phyloP scores from a whole-genome alignment of 148 eudicot genomes.

The Rhododendron vialii region DNA sequence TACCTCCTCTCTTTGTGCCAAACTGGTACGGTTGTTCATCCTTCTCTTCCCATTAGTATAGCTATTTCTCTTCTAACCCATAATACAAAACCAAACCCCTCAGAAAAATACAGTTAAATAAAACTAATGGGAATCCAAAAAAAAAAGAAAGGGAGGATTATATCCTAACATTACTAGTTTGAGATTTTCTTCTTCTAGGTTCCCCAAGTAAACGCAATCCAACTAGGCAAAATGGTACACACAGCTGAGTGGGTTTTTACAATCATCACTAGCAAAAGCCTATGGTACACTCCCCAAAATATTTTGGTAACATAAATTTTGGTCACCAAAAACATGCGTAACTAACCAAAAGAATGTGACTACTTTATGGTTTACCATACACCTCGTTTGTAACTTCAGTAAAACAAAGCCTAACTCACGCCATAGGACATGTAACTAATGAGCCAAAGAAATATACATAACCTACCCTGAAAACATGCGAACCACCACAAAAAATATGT shows the following conservation, averaged over 20 bases:
- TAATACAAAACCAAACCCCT: slow-evolving; percentile 4
- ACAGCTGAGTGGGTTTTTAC: neutral
- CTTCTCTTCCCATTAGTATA: slow-evolving; percentile 61
- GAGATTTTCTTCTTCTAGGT: neutral
- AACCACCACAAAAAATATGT: no score
- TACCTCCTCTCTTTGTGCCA: slow-evolving; percentile 86
- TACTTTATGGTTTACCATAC: neutral
- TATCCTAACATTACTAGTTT: neutral
- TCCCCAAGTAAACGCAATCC: neutral
- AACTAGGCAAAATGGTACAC: neutral
- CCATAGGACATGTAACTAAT: neutral
- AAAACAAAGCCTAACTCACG: neutral
- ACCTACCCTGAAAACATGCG: neutral
- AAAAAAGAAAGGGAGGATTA: neutral
- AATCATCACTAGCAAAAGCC: neutral
- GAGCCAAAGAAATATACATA: neutral
- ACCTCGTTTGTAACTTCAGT: neutral
- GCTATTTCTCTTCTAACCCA: slow-evolving; percentile 52
- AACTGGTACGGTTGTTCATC: slow-evolving; percentile 63
- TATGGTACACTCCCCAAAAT: neutral
- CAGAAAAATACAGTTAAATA: neutral
- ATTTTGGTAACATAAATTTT: neutral
- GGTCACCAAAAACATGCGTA: neutral
- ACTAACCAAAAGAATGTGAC: neutral
- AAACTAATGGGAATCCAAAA: neutral